A percentile compares a stretch with the other conserved stretches of the same genome.
Conservation (phyloP, 2,329 filamentous ascomycete genomes). For the Cladosporium sphaerospermum region DNA sequence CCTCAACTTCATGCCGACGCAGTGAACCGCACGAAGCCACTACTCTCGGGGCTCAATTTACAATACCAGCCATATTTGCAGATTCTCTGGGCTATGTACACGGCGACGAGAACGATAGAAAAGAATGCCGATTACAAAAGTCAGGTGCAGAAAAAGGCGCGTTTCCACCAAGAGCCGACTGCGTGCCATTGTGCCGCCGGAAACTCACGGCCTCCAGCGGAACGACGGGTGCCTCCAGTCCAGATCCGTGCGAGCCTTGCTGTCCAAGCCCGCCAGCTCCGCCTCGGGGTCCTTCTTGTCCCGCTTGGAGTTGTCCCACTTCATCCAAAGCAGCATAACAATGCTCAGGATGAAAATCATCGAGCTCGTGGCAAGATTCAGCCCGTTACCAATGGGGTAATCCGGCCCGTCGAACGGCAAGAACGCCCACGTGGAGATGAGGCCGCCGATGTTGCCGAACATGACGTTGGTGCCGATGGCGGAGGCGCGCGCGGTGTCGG, state of each 20-base stretch:
- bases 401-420: slow-evolving; percentile 57
- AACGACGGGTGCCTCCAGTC: slow-evolving; percentile 64
- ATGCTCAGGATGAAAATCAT: slow-evolving; percentile 49
- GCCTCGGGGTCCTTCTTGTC: slow-evolving; percentile 50
- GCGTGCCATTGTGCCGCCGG: not conserved
- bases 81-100: no score
- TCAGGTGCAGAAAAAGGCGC: no score
- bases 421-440: slow-evolving; percentile 29
- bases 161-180: no score
- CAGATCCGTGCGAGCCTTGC: slow-evolving; percentile 51
- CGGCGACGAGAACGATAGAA: no score
- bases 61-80: no score
- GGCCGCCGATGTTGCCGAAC: slow-evolving; percentile 63
- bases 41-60: no score
- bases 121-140: no score
- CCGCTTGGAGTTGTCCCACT: slow-evolving; percentile 54
- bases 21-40: not conserved
- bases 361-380: slow-evolving; percentile 61
- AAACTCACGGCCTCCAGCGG: slow-evolving; percentile 33
- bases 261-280: slow-evolving; percentile 49
- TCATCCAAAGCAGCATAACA: slow-evolving; percentile 54
- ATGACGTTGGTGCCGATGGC: slow-evolving; percentile 64
- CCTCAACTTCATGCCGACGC: slow-evolving; percentile 1
- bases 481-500: slow-evolving; percentile 61
- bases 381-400: slow-evolving; percentile 64